Evolutionary conservation across 2,329 filamentous ascomycete genomes (phyloP), one percentile per base, ranked within the genome.

Genomic region (Talaromyces amestolkiae): DNA sequence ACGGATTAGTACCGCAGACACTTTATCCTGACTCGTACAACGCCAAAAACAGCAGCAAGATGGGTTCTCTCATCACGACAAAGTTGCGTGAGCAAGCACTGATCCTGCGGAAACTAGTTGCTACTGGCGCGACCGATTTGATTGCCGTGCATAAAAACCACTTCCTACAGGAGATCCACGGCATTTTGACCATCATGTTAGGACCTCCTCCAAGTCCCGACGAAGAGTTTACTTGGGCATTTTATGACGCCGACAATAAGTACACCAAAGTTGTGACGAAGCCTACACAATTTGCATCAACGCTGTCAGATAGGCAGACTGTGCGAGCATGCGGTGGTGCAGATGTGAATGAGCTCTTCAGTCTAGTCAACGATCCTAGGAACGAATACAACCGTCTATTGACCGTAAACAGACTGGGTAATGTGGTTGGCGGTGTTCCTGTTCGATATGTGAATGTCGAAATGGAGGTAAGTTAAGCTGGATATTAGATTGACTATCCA

Each of bases 21-120:
- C 78, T 96, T 2, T 96, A 95, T 74, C 92, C 92, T 0, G 93
- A 96, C 75, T 88, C 85, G 63, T 94, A 86, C 83, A 94, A 91
- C 75, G 91, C 92, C 3, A 85, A 85, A 81, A 88, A 88, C 71
- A 91, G 89, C 31, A 77, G 82, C 1, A 82, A 86, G 19, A 87
- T 96, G 80, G 91, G 93, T 74, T 83, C 80, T 63, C 82, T 96
- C 35, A 83, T 96, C 68, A 93, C 91, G 11, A 93, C 89, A 19
- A 96, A 96, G 80, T 85, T 97, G 39, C 89, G 93, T n/a, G 92
- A 96, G 77, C 89, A 92, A 71, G 92, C 90, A 1, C 78, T 96
- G n/a, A 80, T 83, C 31, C 83, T 96, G 11, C 86, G 92, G n/a
- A 77, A 79, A 1, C 75, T 93, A 51, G 80, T 83, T 41, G 72